Conservation (phyloP, 768 basidiomycete species). For the Suillus sp. region DNA sequence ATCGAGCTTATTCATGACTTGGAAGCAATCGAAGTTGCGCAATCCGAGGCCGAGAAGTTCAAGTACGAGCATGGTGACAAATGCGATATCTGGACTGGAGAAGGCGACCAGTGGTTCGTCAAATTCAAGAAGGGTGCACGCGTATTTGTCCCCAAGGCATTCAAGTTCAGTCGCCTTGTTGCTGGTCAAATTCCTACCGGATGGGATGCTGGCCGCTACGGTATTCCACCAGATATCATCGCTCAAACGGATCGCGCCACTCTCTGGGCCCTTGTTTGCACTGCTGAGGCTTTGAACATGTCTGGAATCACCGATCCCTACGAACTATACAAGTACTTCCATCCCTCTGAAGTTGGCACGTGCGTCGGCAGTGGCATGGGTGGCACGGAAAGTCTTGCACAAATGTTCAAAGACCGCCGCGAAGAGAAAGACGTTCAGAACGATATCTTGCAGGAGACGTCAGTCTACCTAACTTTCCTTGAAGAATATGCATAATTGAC, state of each 20-base stretch:
- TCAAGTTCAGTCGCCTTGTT: constrained; percentile 92
- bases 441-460: constrained; percentile 98
- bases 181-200: constrained; percentile 97
- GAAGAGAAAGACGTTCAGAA: constrained; percentile 99
- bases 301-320: constrained; percentile 98
- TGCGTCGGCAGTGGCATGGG: constrained; percentile 98
- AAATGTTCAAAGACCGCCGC: constrained; percentile 99
- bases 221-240: constrained; percentile 95
- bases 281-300: constrained; percentile 94
- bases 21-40: constrained; percentile 92
- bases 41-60: constrained; percentile 91
- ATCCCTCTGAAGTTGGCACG: constrained; percentile 95
- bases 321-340: constrained; percentile 94
- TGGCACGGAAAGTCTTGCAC: constrained; percentile 83
- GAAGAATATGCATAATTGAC: constrained; percentile 14
- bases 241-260: constrained; percentile 91
- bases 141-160: constrained; percentile 90
- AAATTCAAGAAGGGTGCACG: constrained; percentile 99
- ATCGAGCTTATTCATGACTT: constrained; percentile 95
- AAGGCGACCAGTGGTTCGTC: constrained; percentile 95
- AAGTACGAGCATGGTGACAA: constrained; percentile 96
- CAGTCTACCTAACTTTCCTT: constrained; percentile 34
- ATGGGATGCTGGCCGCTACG: constrained; percentile 95
- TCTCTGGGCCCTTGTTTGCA: constrained; percentile 93
- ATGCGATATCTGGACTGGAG: constrained; percentile 91